These are phyloP conservation scores for Pseudoperonospora humuli DNA, from an alignment of 352 stramenopile species.

Conservation along the genomic window DNA sequence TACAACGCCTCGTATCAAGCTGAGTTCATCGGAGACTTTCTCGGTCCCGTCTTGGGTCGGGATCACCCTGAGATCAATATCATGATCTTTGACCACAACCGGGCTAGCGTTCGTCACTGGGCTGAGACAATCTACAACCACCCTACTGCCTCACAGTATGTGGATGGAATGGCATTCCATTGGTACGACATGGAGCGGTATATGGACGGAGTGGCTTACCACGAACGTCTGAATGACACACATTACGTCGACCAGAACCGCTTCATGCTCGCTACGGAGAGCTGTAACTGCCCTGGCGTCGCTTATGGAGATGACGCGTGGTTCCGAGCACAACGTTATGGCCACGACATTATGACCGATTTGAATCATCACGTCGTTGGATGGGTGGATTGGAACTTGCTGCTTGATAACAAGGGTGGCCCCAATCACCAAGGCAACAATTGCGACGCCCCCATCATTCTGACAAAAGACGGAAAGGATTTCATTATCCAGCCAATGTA, in stretches of 20 bases:
- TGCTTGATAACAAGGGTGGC: constrained; percentile 61
- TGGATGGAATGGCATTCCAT: constrained; percentile 82
- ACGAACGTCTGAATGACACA: constrained; percentile 70
- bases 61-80: constrained; percentile 68
- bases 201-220: constrained; percentile 66
- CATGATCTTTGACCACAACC: constrained; percentile 90
- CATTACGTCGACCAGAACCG: constrained; percentile 50
- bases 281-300: constrained; percentile 68
- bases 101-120: constrained; percentile 61
- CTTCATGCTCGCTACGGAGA: constrained; percentile 68
- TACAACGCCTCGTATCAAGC: no score
- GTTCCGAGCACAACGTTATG: constrained; percentile 69
- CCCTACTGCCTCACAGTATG: constrained; percentile 31
- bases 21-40: background rate
- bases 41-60: background rate
- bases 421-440: constrained; percentile 69
- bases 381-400: constrained; percentile 88
- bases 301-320: constrained; percentile 42
- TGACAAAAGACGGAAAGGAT: constrained; percentile 43
- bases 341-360: constrained; percentile 83
- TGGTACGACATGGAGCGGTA: constrained; percentile 74
- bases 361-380: constrained; percentile 64
- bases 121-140: constrained; percentile 58
- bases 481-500: constrained; percentile 85
- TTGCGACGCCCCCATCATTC: constrained; percentile 64